Conservation (phyloP, 2,329 filamentous ascomycete species). For the Pseudopithomyces maydicus region DNA sequence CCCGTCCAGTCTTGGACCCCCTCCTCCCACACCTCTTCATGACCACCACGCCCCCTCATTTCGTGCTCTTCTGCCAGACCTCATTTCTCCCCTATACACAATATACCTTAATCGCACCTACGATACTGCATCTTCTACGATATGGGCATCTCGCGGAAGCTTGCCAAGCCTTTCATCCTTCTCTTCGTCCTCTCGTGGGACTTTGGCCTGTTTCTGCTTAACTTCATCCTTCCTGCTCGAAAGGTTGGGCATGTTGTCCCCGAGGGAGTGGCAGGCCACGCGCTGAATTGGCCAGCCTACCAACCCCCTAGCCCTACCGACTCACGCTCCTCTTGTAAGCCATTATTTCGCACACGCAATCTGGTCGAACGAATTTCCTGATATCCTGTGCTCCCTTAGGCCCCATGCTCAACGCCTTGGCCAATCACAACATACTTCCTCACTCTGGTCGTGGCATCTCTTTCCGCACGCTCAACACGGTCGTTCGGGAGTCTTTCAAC, state of each 20-base stretch:
- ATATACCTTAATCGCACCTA: not conserved
- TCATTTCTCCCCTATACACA: not conserved
- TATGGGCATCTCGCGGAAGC: not conserved
- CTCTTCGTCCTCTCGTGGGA: conserved; percentile 47
- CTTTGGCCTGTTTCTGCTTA: conserved; percentile 45
- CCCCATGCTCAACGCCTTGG: conserved; percentile 27
- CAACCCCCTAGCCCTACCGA: conserved; percentile 43
- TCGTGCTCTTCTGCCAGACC: not conserved
- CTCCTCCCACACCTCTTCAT: not conserved
- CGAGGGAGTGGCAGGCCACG: conserved; percentile 38
- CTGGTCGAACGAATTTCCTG: conserved; percentile 24
- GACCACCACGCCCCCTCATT: not conserved
- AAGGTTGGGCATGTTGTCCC: conserved; percentile 46
- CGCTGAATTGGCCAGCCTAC: conserved; percentile 45
- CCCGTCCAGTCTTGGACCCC: not conserved
- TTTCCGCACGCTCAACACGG: conserved; percentile 31
- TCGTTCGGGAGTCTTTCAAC: conserved; percentile 35
- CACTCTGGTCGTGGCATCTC: conserved; percentile 39
- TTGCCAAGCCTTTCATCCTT: conserved; percentile 38
- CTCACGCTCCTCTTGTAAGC: conserved; percentile 21
- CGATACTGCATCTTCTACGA: not conserved
- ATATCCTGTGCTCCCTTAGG: conserved; percentile 20
- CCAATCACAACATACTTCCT: conserved; percentile 41
- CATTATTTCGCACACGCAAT: not conserved
- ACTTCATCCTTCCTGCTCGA: conserved; percentile 43